Evolutionary conservation across 306 rosid genomes (phyloP).

Genomic region (Oxytropis ochrocephala): DNA sequence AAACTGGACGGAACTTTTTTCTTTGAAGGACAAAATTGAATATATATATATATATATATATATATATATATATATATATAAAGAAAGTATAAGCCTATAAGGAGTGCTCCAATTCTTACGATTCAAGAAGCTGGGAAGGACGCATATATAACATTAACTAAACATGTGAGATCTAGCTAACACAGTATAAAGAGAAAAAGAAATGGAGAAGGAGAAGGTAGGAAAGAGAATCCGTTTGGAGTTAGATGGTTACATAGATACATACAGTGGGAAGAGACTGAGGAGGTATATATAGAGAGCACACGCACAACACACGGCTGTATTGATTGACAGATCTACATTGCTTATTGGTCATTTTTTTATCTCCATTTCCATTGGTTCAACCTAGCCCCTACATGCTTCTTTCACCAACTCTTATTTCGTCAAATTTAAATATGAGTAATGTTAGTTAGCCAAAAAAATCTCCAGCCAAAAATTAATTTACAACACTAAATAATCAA

Average conservation of each 20-base stretch:
- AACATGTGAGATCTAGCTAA: not conserved
- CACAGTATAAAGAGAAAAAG: not conserved
- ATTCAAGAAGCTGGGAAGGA: no score
- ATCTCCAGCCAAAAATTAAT: no score
- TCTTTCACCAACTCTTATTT: not conserved
- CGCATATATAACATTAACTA: no score
- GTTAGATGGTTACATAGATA: not conserved
- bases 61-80: no score
- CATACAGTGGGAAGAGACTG: not conserved
- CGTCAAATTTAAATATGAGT: not conserved
- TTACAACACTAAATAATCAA: no score
- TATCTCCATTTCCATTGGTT: not conserved
- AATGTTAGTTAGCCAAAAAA: no score
- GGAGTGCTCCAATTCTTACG: no score
- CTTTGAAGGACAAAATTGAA: no score
- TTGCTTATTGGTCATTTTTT: not conserved
- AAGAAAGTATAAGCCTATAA: no score
- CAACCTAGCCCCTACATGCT: not conserved
- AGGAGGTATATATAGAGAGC: not conserved
- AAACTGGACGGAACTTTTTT: no score
- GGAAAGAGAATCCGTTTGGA: not conserved
- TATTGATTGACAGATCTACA: no score
- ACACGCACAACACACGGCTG: not conserved
- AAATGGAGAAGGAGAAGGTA: not conserved
- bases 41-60: no score